A percentile compares a stretch with the other conserved stretches of the same genome.
Conservation (phyloP, 306 rosid genomes). For the Corylus americana region DNA sequence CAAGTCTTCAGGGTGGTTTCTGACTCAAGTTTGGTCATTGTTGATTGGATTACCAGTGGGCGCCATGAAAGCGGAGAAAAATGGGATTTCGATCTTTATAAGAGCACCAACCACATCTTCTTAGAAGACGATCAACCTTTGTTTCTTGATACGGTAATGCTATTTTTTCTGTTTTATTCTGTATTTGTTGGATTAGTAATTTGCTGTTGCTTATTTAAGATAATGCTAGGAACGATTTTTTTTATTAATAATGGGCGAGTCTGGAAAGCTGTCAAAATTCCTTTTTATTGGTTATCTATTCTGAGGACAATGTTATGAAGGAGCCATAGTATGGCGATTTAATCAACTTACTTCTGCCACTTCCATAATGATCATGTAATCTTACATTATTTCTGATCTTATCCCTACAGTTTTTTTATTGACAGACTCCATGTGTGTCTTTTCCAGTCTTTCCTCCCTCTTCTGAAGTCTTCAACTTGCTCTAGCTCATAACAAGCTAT, state of each 20-base stretch:
- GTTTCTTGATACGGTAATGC: conserved; percentile 75
- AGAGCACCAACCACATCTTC: conserved; percentile 74
- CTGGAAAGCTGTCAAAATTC: background rate
- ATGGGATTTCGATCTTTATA: conserved; percentile 86
- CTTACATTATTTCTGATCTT: background rate
- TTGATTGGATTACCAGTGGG: conserved; percentile 98
- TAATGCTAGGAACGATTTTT: background rate
- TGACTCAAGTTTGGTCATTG: conserved; percentile 79
- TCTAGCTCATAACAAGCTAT: background rate
- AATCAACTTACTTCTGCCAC: background rate
- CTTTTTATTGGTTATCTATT: background rate
- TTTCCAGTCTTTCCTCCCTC: conserved; percentile 1
- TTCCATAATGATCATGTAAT: background rate
- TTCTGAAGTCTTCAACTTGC: background rate
- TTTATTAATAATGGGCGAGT: background rate
- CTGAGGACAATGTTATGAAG: background rate
- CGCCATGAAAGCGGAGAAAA: conserved; percentile 91
- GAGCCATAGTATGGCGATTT: background rate
- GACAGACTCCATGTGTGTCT: too few relatives aligned
- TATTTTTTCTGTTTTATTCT: conserved; percentile 10
- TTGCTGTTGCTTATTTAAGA: background rate
- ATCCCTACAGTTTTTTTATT: background rate
- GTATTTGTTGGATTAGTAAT: conserved; percentile 1
- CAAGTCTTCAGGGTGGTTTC: conserved; percentile 65
- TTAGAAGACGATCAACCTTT: conserved; percentile 72